Conservation (phyloP, 176 grass and related monocot species). For the Eragrostis curvula region DNA sequence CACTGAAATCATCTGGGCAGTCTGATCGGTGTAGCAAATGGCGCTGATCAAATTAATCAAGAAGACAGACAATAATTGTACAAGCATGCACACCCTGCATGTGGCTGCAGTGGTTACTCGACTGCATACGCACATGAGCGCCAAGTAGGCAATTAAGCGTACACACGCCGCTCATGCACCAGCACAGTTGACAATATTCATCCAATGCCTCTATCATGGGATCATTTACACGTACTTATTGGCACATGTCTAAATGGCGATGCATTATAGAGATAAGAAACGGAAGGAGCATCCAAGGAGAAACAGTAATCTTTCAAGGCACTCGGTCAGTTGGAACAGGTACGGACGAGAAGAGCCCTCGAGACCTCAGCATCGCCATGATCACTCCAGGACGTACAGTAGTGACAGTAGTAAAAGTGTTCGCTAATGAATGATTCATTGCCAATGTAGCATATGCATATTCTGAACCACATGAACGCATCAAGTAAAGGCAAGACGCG, state of each 20-base stretch:
- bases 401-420: too few relatives aligned
- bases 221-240: too few relatives aligned
- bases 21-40: constrained; percentile 19
- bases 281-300: too few relatives aligned
- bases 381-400: background rate
- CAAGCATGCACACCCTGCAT: background rate
- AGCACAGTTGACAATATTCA: too few relatives aligned
- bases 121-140: background rate
- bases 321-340: constrained; percentile 13
- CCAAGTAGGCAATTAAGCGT: too few relatives aligned
- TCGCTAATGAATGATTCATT: background rate
- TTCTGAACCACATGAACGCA: constrained; percentile 27
- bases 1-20: background rate
- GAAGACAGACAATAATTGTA: background rate
- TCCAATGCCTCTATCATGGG: too few relatives aligned
- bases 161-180: too few relatives aligned
- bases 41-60: background rate
- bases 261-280: too few relatives aligned
- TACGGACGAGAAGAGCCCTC: background rate
- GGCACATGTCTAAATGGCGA: too few relatives aligned
- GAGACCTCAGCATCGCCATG: constrained; percentile 29
- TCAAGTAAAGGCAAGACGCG: background rate
- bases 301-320: background rate
- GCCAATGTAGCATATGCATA: background rate
- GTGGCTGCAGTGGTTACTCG: background rate